phyloP scores from a whole-genome alignment of 1,284 basidiomycete genomes.

The Leccinum huronense region DNA sequence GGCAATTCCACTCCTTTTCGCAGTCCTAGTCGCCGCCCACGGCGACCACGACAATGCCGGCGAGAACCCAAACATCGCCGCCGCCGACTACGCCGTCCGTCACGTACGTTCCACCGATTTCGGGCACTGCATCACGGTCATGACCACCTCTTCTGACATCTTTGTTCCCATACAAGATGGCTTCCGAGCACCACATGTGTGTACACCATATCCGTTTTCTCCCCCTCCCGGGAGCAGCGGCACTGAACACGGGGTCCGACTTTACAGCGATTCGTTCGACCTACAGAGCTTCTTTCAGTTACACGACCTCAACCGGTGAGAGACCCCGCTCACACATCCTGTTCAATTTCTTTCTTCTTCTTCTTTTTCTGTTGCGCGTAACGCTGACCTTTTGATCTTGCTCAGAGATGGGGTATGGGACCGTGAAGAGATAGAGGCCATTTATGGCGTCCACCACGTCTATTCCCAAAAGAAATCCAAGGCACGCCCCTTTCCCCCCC shows the following conservation, averaged over 20 bases:
- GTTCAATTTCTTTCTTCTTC: background rate
- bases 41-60: conserved; percentile 31
- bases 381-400: background rate
- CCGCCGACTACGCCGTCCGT: conserved; percentile 45
- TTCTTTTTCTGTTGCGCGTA: background rate
- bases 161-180: conserved; percentile 56
- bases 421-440: conserved; percentile 80
- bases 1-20: conserved; percentile 28
- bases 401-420: conserved; percentile 72
- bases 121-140: conserved; percentile 1
- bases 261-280: conserved; percentile 72
- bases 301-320: conserved; percentile 85
- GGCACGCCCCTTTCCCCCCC: conserved; percentile 34
- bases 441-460: conserved; percentile 95
- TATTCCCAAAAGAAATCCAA: conserved; percentile 86
- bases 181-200: conserved; percentile 82
- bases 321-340: conserved; percentile 25
- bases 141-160: conserved; percentile 17
- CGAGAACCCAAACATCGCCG: conserved; percentile 24
- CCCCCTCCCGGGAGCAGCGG: background rate
- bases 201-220: conserved; percentile 21
- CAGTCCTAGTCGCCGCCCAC: conserved; percentile 31
- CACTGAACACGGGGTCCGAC: conserved; percentile 8
- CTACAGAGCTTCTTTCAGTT: conserved; percentile 80
- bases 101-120: conserved; percentile 45